A percentile compares a stretch with the other conserved stretches of the same genome.
These are phyloP conservation scores for Rhynchospora breviuscula DNA, from an alignment of 176 grass and related monocot species.

Conservation along the genomic window DNA sequence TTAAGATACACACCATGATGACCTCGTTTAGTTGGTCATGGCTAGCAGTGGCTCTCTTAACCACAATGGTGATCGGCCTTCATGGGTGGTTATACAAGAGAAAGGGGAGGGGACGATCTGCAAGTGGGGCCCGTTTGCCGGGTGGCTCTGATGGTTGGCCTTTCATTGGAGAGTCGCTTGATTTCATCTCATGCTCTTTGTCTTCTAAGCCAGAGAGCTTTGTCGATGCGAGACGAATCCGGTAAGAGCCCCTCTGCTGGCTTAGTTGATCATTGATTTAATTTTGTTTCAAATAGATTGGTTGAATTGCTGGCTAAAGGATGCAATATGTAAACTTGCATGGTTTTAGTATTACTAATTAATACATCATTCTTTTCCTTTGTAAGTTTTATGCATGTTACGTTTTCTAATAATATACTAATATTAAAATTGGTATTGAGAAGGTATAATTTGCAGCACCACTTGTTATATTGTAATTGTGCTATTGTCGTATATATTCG, in stretches of 20 bases:
- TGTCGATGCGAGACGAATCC: neutral
- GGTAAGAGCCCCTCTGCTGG: neutral
- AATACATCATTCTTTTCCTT: too few relatives aligned
- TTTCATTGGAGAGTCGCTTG: neutral
- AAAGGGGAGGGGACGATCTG: neutral
- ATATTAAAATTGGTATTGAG: too few relatives aligned
- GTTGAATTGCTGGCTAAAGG: neutral
- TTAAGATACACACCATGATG: neutral
- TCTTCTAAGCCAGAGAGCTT: neutral
- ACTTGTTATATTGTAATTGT: too few relatives aligned
- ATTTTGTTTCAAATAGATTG: neutral
- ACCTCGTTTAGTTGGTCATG: neutral
- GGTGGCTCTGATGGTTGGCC: neutral
- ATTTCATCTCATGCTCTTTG: neutral
- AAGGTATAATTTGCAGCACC: too few relatives aligned
- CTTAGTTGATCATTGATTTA: neutral
- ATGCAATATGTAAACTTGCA: neutral
- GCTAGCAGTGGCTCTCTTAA: neutral
- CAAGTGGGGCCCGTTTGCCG: neutral
- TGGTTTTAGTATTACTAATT: neutral
- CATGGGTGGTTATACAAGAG: neutral
- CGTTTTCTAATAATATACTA: too few relatives aligned
- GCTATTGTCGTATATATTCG: too few relatives aligned
- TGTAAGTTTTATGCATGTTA: too few relatives aligned
- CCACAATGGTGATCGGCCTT: neutral